These are phyloP conservation scores for Podosphaera leucotricha DNA, from an alignment of 2,329 filamentous ascomycete genomes.

Conservation along the genomic window DNA sequence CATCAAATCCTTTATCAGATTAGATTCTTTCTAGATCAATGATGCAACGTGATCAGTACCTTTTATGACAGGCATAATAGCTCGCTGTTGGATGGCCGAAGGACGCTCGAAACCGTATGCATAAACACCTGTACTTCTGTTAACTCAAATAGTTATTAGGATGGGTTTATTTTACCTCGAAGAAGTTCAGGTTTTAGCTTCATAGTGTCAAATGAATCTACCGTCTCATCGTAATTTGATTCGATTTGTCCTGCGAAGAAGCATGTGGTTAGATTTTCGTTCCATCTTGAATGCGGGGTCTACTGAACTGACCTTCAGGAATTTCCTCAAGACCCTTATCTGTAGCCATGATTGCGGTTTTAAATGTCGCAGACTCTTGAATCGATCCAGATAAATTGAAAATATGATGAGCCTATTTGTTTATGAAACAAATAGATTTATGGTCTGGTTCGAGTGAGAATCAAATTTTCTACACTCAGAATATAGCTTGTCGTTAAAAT, in stretches of 20 bases:
- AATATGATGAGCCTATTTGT: background rate
- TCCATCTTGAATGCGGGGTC: slow-evolving; percentile 3
- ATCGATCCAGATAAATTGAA: background rate
- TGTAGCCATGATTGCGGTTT: slow-evolving; percentile 88
- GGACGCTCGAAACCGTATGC: slow-evolving; percentile 99
- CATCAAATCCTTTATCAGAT: slow-evolving; percentile 56
- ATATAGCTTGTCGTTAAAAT: background rate
- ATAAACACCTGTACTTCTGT: slow-evolving; percentile 43
- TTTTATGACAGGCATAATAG: slow-evolving; percentile 99
- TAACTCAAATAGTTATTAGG: background rate
- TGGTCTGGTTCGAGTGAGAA: background rate
- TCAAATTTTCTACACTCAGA: background rate
- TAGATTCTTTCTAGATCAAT: background rate
- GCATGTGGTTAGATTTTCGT: slow-evolving; percentile 8
- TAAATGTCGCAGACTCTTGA: slow-evolving; percentile 36
- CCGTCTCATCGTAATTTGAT: slow-evolving; percentile 99
- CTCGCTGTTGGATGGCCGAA: slow-evolving; percentile 98
- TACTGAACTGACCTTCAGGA: slow-evolving; percentile 51
- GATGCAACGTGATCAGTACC: slow-evolving; percentile 32
- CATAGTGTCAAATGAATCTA: slow-evolving; percentile 98
- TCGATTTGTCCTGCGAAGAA: slow-evolving; percentile 68
- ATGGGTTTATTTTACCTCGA: slow-evolving; percentile 38
- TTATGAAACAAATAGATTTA: background rate
- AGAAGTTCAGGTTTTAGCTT: slow-evolving; percentile 91
- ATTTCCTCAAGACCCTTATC: slow-evolving; percentile 97